phyloP scores from a whole-genome alignment of 2,329 filamentous ascomycete species.

The Phaeophleospora eucalypticola region DNA sequence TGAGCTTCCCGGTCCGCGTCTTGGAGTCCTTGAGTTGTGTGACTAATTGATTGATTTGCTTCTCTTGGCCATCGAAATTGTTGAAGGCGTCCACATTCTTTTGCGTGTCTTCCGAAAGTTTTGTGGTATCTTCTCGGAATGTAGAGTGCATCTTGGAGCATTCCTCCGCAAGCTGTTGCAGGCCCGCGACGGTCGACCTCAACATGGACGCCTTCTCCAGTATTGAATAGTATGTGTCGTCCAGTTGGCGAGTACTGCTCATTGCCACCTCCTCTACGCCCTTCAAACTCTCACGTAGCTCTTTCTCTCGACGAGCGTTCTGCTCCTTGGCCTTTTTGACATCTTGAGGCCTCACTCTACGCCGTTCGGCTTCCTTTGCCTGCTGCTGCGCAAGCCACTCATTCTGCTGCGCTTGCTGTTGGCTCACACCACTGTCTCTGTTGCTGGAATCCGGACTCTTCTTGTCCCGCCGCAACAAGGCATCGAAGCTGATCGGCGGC shows the following conservation, averaged over 20 bases:
- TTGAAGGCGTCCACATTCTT: constrained; percentile 58
- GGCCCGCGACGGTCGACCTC: constrained; percentile 58
- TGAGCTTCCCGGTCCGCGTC: constrained; percentile 56
- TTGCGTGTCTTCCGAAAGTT: constrained; percentile 57
- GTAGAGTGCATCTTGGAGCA: constrained; percentile 42
- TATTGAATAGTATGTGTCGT: constrained; percentile 70
- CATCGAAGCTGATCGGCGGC: constrained; percentile 43
- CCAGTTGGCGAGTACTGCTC: constrained; percentile 63
- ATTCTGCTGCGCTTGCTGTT: constrained; percentile 10
- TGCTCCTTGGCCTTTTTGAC: constrained; percentile 36
- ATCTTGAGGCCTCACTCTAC: constrained; percentile 37
- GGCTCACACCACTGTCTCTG: constrained; percentile 15
- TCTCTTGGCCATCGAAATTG: constrained; percentile 62
- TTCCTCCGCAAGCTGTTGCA: constrained; percentile 63
- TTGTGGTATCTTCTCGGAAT: constrained; percentile 58
- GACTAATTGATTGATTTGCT: constrained; percentile 59
- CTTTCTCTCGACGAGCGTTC: constrained; percentile 37
- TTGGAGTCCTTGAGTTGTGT: constrained; percentile 58
- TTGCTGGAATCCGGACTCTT: constrained; percentile 25
- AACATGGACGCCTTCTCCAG: constrained; percentile 64
- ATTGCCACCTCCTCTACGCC: constrained; percentile 51
- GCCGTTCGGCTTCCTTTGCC: constrained; percentile 7
- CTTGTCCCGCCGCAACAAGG: constrained; percentile 36
- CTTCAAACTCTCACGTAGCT: constrained; percentile 40
- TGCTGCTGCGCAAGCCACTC: constrained; percentile 19